Evolutionary conservation across 2,329 filamentous ascomycete genomes (phyloP).

Genomic region (Akanthomyces uredinophilus): DNA sequence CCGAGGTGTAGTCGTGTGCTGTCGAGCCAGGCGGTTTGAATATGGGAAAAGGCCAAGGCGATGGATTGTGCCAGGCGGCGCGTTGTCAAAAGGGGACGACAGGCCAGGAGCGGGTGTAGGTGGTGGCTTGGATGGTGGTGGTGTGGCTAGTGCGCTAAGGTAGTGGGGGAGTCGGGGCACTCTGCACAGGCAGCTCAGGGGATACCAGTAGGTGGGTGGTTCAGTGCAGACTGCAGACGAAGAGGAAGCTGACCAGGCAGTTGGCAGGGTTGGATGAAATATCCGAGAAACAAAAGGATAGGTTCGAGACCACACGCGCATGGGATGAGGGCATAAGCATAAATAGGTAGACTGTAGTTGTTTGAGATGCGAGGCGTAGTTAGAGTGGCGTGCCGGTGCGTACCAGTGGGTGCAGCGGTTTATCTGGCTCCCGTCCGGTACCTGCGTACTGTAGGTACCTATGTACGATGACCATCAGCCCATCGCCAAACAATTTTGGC

Average conservation of each 20-base stretch:
- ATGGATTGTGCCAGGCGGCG: slow-evolving; percentile 1
- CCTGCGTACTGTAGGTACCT: neutral
- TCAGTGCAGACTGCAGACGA: neutral
- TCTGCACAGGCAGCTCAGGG: neutral
- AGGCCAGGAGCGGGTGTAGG: neutral
- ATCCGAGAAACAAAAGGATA: neutral
- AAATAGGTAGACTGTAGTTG: neutral
- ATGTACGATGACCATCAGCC: too few relatives aligned
- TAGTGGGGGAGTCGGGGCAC: neutral
- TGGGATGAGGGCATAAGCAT: neutral
- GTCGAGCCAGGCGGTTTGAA: slow-evolving; percentile 3
- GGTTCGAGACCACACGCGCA: neutral
- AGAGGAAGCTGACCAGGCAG: neutral
- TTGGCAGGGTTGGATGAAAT: neutral
- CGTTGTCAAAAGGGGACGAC: slow-evolving; percentile 11
- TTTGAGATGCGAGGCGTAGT: slow-evolving; percentile 9
- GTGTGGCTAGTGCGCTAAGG: slow-evolving; percentile 7
- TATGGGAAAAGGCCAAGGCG: neutral
- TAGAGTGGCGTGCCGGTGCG: neutral
- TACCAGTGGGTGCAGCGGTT: neutral
- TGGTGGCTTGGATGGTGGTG: slow-evolving; percentile 5
- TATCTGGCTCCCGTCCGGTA: slow-evolving; percentile 1
- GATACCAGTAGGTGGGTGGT: neutral
- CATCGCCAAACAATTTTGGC: neutral
- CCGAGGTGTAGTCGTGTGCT: neutral